phyloP scores from a whole-genome alignment of 169 alveolate genomes.

The Toxoplasma gondii region DNA sequence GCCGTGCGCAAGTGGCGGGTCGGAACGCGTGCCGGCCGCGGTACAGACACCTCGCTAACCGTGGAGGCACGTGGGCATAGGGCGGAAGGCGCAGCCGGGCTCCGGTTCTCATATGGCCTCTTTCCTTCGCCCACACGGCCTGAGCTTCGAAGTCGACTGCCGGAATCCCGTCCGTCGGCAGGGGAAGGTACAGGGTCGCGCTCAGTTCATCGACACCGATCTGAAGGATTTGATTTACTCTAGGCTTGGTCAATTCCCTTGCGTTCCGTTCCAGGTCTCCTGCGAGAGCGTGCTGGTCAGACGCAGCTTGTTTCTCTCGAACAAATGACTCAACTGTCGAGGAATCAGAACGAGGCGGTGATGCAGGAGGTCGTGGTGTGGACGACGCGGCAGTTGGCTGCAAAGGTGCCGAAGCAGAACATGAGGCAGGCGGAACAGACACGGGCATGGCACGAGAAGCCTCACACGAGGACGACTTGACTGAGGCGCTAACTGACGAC shows the following conservation, averaged over 20 bases:
- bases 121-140: slow-evolving; percentile 20
- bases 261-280: neutral
- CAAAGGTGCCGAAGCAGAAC: too few relatives aligned
- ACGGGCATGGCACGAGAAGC: too few relatives aligned
- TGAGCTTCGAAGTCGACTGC: neutral
- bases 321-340: too few relatives aligned
- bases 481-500: too few relatives aligned
- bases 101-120: neutral
- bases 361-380: too few relatives aligned
- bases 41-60: neutral
- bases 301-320: too few relatives aligned
- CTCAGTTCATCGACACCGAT: neutral
- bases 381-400: too few relatives aligned
- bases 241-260: neutral
- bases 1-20: neutral
- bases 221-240: neutral
- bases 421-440: too few relatives aligned
- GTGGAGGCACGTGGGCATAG: neutral
- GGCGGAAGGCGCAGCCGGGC: neutral
- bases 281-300: too few relatives aligned
- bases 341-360: too few relatives aligned
- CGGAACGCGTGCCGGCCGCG: too few relatives aligned
- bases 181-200: neutral
- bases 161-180: neutral
- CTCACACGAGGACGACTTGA: too few relatives aligned